Base-by-base conservation (phyloP, 2,329 filamentous ascomycete species). In the Penicillium sp. region DNA sequence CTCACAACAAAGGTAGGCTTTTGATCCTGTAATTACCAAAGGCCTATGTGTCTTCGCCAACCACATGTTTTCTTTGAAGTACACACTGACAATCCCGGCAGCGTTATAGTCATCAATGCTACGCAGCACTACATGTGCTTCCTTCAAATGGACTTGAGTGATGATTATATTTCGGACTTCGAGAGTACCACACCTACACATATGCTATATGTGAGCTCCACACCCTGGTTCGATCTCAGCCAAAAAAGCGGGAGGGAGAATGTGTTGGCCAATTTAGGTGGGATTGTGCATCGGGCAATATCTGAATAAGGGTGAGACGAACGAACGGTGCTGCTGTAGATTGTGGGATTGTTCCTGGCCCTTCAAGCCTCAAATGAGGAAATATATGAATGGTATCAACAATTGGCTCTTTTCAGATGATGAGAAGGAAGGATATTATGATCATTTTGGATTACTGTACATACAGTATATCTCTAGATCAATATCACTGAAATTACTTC, bases 121-220 rank as follows among this genome's bases (percentile, higher is more conserved):
- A 57, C 56, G 22, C 58, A 58, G 47, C 54, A 60, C 20, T 60
- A 58, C 43, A 57, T 60, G 43, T 62, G 55, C 52, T 62, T 62
- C 23, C 57, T 62, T 12, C 51, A 60, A 27, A 43, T 62, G 14
- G 53, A 58, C 3, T 49, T 60, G 12, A 57, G 27, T 35, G 49
- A 51, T 35, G 51, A 54, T 3, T 58, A 57, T 49, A 12, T 62
- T 15, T 4, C 7, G 9, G 52, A 58, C 46, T 53, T 62, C 22
- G 54, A 62, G 22, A 43, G 20, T 20, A 12, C 20, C 37, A 5
- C 44, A 5, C 48, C 53, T 27, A 40, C 20, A 9, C n/a, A 44
- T 27, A 46, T 53, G 18, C 18, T 57, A 23, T 46, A 54, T 50
- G 55, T 57, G 7, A 56, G n/a, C 22, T 15, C 50, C 22, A 56